phyloP scores from a whole-genome alignment of 2,329 filamentous ascomycete genomes.

The Ophiosphaerella narmari region DNA sequence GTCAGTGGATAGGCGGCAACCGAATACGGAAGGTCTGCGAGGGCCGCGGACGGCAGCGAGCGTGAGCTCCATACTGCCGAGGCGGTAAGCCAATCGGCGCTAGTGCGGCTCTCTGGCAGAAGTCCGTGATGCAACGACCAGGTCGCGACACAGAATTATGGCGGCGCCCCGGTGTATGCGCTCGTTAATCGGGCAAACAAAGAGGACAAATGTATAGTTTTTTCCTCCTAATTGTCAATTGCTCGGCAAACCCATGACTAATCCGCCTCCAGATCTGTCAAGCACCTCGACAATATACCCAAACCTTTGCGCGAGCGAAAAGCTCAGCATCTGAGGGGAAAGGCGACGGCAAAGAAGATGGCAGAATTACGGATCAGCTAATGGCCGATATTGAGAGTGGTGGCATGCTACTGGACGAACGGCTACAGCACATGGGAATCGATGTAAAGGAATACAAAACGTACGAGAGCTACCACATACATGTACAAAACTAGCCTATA shows the following conservation, averaged over 20 bases:
- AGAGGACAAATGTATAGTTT: conserved; percentile 47
- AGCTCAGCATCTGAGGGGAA: conserved; percentile 25
- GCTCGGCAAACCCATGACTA: conserved; percentile 2
- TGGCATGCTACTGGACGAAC: conserved; percentile 30
- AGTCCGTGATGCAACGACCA: conserved; percentile 17
- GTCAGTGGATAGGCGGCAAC: conserved; percentile 17
- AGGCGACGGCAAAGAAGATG: conserved; percentile 15
- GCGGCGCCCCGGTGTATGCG: conserved; percentile 51
- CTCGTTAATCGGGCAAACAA: conserved; percentile 50
- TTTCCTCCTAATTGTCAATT: background rate
- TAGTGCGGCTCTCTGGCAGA: conserved; percentile 32
- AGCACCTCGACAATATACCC: conserved; percentile 26
- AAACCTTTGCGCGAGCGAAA: conserved; percentile 28
- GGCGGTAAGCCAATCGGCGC: conserved; percentile 25
- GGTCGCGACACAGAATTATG: conserved; percentile 42
- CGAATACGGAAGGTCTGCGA: conserved; percentile 26
- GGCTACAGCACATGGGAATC: conserved; percentile 33
- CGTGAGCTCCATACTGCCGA: conserved; percentile 25
- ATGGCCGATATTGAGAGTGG: conserved; percentile 26
- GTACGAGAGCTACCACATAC: conserved; percentile 17
- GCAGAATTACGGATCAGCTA: conserved; percentile 17
- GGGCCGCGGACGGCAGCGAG: conserved; percentile 5
- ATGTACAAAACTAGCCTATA: background rate
- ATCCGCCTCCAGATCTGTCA: conserved; percentile 30
- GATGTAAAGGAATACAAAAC: conserved; percentile 34